Conservation (phyloP, 2,329 filamentous ascomycete species). For the Fusarium musae region DNA sequence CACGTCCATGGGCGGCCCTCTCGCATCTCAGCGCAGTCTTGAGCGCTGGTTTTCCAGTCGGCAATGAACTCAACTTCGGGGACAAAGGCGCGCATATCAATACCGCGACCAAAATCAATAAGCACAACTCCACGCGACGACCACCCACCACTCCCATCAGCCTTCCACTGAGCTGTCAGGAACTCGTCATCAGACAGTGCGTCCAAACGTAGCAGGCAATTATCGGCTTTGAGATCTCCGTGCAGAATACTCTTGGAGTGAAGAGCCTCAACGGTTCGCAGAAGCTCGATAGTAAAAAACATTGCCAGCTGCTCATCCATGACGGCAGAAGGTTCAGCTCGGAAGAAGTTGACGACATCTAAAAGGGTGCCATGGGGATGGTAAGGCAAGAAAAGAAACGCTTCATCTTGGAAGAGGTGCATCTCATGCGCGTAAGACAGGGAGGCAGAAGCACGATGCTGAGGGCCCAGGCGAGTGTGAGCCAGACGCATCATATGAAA, state of each 20-base stretch:
- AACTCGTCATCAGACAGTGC: conserved; percentile 52
- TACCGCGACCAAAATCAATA: conserved; percentile 94
- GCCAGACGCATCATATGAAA: conserved; percentile 93
- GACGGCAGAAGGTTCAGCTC: conserved; percentile 74
- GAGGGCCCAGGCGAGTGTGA: conserved; percentile 78
- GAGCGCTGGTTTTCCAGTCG: conserved; percentile 89
- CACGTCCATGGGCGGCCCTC: conserved; percentile 96
- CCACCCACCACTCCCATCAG: conserved; percentile 84
- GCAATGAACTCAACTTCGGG: conserved; percentile 84
- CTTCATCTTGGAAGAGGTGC: conserved; percentile 91
- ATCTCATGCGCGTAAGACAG: conserved; percentile 88
- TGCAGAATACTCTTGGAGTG: conserved; percentile 85
- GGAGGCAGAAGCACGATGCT: conserved; percentile 77
- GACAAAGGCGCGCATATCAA: conserved; percentile 89
- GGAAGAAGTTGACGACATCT: conserved; percentile 91
- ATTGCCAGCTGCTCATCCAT: conserved; percentile 94
- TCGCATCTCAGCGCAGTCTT: conserved; percentile 95
- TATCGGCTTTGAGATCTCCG: conserved; percentile 95
- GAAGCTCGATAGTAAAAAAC: conserved; percentile 93
- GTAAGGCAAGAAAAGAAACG: conserved; percentile 88
- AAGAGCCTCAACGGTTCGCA: conserved; percentile 88
- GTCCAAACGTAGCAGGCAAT: conserved; percentile 89
- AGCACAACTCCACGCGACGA: conserved; percentile 80
- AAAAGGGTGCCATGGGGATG: conserved; percentile 91
- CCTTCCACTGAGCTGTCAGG: conserved; percentile 74